These are phyloP conservation scores for Paxillus involutus DNA, from an alignment of 768 basidiomycete species.

Conservation along the genomic window DNA sequence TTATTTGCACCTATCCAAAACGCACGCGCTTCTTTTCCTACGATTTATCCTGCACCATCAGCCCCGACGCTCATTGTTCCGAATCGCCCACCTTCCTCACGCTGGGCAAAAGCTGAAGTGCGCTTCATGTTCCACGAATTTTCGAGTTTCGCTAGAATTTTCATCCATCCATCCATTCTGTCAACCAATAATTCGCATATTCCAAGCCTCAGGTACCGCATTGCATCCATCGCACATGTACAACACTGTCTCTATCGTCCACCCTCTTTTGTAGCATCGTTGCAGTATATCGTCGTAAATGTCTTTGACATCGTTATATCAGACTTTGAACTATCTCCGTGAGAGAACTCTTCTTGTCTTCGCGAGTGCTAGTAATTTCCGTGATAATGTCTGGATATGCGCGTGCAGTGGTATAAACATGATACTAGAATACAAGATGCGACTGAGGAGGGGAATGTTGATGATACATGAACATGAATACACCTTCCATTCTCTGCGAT, in stretches of 20 bases:
- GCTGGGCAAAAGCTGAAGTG: constrained; percentile 26
- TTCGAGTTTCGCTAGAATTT: constrained; percentile 25
- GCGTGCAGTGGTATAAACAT: constrained; percentile 14
- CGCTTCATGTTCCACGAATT: constrained; percentile 27
- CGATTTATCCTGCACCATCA: constrained; percentile 30
- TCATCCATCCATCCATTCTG: constrained; percentile 16
- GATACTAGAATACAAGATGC: constrained; percentile 24
- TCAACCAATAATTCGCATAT: constrained; percentile 24
- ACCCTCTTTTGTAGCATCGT: constrained; percentile 30
- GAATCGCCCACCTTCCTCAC: constrained; percentile 12
- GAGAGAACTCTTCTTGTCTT: neutral
- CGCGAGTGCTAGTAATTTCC: neutral
- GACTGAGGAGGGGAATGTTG: neutral
- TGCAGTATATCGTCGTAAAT: constrained; percentile 26
- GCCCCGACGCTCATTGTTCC: constrained; percentile 21
- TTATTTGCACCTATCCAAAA: constrained; percentile 35
- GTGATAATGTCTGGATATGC: neutral
- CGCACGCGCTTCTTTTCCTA: constrained; percentile 21
- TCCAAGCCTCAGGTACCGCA: constrained; percentile 19
- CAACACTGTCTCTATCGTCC: constrained; percentile 14
- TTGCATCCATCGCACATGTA: constrained; percentile 25
- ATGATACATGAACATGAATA: constrained; percentile 12
- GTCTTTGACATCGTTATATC: constrained; percentile 12
- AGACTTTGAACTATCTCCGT: neutral
- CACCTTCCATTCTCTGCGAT: neutral